Base-by-base conservation (phyloP, 805 yeast genomes). In the Hanseniaspora clermontiae region DNA sequence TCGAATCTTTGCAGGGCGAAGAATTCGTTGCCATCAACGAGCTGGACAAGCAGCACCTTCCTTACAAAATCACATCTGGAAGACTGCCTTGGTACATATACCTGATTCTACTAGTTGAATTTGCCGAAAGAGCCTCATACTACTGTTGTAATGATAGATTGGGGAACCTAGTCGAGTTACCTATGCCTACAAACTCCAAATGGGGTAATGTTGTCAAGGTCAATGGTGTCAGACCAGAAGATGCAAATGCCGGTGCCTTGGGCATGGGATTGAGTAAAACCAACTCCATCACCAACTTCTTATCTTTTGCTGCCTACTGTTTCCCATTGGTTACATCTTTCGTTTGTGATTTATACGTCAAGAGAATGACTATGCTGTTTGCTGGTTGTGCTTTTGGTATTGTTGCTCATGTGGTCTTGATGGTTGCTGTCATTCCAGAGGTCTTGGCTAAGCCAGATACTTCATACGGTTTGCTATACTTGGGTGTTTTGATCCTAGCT, bases 301-400 rank as follows among this genome's bases (percentile, higher is more conserved):
- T 84, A 74, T 87, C 83, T 65, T 86, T 86, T 66, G 82, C 89
- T 85, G 83, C 89, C 65, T 86, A 85, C 67, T 74, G 84, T 49
- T 83, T 91, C 43, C 95, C 95, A 34, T 73, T 86, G 57, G 73
- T 82, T 57, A 90, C 89, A 62, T 93, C 88, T 56, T 78, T 81
- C 69, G 62, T 84, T 31, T 81, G 91, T 55, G 95, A 86, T 69
- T 80, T 84, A 60, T 81, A 73, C 68, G 77, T 78, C 74, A 93
- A 93, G 58, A 82, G 83, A 66, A 80, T 76, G 71, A 79, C 76
- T 61, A 82, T 91, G 45, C 83, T 86, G 64, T 74, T 77, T 62
- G 72, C 76, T 38, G 82, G 82, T 63, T 73, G 83, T 53, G 73
- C 74, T 58, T 63, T 83, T 53, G 85, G 85, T 68, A 72, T 81